Evolutionary conservation across 2,329 filamentous ascomycete species (phyloP), one percentile per base, ranked within the genome.

Genomic region (Verticillium zaregamsianum): DNA sequence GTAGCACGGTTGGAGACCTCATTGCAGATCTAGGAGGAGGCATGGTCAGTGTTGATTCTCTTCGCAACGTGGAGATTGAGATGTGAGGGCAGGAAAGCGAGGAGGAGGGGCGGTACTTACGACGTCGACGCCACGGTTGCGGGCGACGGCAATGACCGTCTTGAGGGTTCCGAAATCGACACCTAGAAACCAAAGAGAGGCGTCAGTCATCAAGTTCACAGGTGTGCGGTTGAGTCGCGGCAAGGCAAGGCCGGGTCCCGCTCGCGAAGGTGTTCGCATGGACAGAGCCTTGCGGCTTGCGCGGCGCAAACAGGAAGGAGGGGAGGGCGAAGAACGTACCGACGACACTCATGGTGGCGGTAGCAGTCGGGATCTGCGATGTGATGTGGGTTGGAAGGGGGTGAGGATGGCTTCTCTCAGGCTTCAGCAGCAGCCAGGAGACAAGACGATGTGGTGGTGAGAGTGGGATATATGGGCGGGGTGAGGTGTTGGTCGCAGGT

Each of bases 61-160:
- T 31, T 55, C 45, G 62, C 59, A 57, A 55, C 55, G 23, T 62
- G 7, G 9, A n/a, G 9, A 23, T 49, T 20, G 40, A 45, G 6
- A 45, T 45, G 40, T 17, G 35, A 28, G 33, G 35, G 20, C 28
- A n/a, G 17, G 20, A n/a, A 28, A 32, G 39, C 12, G 23, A 32
- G 58, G 55, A 33, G 52, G 25, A 59, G 63, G 66, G 63, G 65
- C 67, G 67, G 69, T 74, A 95, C 93, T 76, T 86, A 97, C 93
- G 77, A 99, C 95, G 84, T 99, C 95, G 78, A 99, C 95, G 82
- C 95, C 95, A 77, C 96, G 93, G 81, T 98, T 98, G 78, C 95
- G 89, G 76, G 95, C 95, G 79, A 98, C 94, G 77, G 94, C 94
- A 80, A 98, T 91, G 75, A 96, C 93, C 77, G 94, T 97, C 86